These are phyloP conservation scores for Chenopodium quinoa DNA, from an alignment of 148 eudicot genomes.

Conservation along the genomic window DNA sequence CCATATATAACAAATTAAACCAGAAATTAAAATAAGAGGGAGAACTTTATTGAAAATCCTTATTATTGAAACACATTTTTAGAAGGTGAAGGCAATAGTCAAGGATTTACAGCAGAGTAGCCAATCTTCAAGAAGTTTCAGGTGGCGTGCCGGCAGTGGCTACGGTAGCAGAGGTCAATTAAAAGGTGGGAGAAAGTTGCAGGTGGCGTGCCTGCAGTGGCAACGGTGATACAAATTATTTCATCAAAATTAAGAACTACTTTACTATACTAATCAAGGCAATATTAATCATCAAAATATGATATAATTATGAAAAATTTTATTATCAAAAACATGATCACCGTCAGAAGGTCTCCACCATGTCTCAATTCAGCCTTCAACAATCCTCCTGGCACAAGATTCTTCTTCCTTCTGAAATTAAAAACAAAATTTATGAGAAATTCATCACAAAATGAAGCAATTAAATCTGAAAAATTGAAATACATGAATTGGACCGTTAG, in stretches of 20 bases:
- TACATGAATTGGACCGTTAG: conserved; percentile 45
- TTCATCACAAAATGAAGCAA: background rate
- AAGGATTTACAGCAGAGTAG: no score
- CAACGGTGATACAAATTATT: no score
- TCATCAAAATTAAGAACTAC: conserved; percentile 1
- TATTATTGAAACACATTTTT: no score
- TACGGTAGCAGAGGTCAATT: no score
- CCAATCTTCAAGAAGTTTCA: no score
- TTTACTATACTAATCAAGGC: background rate
- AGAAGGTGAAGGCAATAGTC: no score
- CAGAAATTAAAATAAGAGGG: no score
- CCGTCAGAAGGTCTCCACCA: conserved; percentile 82
- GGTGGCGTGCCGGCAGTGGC: no score
- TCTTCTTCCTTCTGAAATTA: conserved; percentile 52
- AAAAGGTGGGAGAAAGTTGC: no score
- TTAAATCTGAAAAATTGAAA: background rate
- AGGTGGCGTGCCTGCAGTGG: no score
- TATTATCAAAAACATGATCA: conserved; percentile 62
- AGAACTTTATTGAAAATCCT: no score
- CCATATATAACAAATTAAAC: no score
- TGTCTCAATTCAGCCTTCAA: conserved; percentile 78
- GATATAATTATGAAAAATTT: background rate
- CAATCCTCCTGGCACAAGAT: conserved; percentile 81
- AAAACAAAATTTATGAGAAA: background rate
- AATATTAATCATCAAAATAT: background rate